phyloP scores from a whole-genome alignment of 192 early-diverging fungal species.

The Allomyces javanicus region DNA sequence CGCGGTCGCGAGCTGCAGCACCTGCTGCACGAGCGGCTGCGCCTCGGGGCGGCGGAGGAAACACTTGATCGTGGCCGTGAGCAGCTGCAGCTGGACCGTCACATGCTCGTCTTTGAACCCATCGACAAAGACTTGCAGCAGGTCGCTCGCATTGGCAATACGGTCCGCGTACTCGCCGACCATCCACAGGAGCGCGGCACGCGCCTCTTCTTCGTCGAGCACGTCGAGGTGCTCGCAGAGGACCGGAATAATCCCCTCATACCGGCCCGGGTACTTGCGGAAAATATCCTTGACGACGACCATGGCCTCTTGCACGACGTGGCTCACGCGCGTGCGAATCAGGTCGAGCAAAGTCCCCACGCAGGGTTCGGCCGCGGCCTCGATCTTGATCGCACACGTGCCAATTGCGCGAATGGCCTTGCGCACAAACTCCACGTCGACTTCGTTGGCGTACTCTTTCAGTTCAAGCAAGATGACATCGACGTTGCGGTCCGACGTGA shows the following conservation, averaged over 20 bases:
- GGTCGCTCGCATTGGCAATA: slow-evolving; percentile 59
- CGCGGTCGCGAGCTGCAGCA: slow-evolving; percentile 73
- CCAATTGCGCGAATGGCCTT: slow-evolving; percentile 80
- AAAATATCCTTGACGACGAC: slow-evolving; percentile 89
- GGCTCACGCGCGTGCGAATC: slow-evolving; percentile 67
- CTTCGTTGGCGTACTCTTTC: slow-evolving; percentile 94
- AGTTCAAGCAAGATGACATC: slow-evolving; percentile 85
- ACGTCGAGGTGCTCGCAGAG: slow-evolving; percentile 80
- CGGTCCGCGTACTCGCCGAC: slow-evolving; percentile 88
- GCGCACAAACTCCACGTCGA: slow-evolving; percentile 90
- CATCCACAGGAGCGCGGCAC: slow-evolving; percentile 84
- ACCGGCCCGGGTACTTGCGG: slow-evolving; percentile 77
- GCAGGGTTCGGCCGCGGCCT: slow-evolving; percentile 65
- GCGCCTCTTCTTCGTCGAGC: slow-evolving; percentile 77
- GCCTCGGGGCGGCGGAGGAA: slow-evolving; percentile 80
- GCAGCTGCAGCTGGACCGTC: slow-evolving; percentile 74
- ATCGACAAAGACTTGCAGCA: slow-evolving; percentile 62
- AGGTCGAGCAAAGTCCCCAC: slow-evolving; percentile 72
- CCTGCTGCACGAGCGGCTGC: slow-evolving; percentile 68
- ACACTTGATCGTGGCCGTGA: slow-evolving; percentile 80
- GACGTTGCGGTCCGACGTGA: slow-evolving; percentile 66
- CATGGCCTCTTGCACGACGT: slow-evolving; percentile 81
- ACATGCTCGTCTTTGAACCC: slow-evolving; percentile 69
- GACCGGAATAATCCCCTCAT: slow-evolving; percentile 64
- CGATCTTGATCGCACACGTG: slow-evolving; percentile 77